Evolutionary conservation across 441 rosid genomes (phyloP).

Genomic region (Adansonia madagascariensis): DNA sequence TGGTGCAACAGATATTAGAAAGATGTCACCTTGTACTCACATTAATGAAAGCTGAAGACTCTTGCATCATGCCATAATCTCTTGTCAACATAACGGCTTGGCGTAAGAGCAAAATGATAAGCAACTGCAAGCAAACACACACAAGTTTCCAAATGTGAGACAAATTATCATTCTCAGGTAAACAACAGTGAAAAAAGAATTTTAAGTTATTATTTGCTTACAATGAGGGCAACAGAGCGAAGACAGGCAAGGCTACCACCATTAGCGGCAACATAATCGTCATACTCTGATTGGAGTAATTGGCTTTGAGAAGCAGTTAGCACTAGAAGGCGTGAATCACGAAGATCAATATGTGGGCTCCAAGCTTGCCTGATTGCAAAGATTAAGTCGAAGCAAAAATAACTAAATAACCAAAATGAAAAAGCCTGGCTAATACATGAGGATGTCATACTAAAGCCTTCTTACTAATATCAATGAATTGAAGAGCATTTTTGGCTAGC

Average conservation of each 20-base stretch:
- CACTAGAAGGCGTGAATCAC: conserved; percentile 61
- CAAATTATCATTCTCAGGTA: neutral
- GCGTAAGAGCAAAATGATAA: conserved; percentile 53
- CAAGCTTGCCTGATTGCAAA: conserved; percentile 54
- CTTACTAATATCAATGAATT: neutral
- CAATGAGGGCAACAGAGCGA: conserved; percentile 56
- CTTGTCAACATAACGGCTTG: conserved; percentile 53
- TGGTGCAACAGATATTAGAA: neutral
- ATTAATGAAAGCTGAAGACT: conserved; percentile 45
- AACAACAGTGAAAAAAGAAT: neutral
- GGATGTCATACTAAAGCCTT: neutral
- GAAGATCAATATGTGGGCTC: conserved; percentile 55
- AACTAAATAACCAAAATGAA: neutral
- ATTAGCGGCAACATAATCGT: conserved; percentile 56
- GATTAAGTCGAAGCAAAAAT: neutral
- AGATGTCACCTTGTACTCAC: conserved; percentile 35
- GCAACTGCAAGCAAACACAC: conserved; percentile 42
- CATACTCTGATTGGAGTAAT: conserved; percentile 55
- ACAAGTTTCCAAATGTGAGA: conserved; percentile 19
- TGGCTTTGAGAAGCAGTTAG: conserved; percentile 62
- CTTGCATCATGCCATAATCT: conserved; percentile 49
- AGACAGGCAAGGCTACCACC: conserved; percentile 61
- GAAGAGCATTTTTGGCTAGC: neutral
- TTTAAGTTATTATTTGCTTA: conserved; percentile 34
- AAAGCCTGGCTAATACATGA: neutral